These are phyloP conservation scores for Epichloe baconii DNA, from an alignment of 2,329 filamentous ascomycete genomes.

Conservation along the genomic window DNA sequence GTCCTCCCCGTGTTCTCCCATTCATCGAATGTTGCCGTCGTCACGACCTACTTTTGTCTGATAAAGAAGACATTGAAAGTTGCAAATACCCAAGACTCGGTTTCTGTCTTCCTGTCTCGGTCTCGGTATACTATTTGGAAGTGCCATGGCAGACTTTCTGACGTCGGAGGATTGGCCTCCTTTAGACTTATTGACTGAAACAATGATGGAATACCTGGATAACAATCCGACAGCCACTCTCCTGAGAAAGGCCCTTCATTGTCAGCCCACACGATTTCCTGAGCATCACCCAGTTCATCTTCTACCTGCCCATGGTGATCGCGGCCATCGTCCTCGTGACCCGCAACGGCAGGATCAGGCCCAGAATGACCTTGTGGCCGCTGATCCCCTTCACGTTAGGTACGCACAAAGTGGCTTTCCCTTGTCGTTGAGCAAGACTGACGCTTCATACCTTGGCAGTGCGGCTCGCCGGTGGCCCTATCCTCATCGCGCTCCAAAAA, in stretches of 20 bases:
- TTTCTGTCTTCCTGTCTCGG: too few species aligned
- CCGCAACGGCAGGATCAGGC: slow-evolving; percentile 15
- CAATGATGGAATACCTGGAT: too few species aligned
- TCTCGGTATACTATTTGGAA: too few species aligned
- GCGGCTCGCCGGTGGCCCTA: slow-evolving; percentile 15
- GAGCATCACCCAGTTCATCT: slow-evolving; percentile 15
- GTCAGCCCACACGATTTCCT: slow-evolving; percentile 12
- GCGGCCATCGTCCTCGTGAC: slow-evolving; percentile 11
- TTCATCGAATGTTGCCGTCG: too few species aligned
- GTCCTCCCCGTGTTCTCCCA: too few species aligned
- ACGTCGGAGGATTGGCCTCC: fast-evolving
- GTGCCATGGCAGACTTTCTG: too few species aligned
- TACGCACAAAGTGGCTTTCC: neutral
- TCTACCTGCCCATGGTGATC: slow-evolving; percentile 15
- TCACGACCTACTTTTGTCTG: too few species aligned
- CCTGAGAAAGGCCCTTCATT: neutral
- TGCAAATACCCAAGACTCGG: too few species aligned
- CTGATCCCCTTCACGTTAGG: slow-evolving; percentile 13
- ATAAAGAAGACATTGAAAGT: too few species aligned
- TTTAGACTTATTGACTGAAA: too few species aligned
- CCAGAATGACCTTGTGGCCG: slow-evolving; percentile 16
- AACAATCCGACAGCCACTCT: too few species aligned
- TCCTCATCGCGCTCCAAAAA: slow-evolving; percentile 13
- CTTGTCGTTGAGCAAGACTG: too few species aligned
- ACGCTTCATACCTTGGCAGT: slow-evolving; percentile 7